phyloP scores from a whole-genome alignment of 2,329 filamentous ascomycete genomes.

The Tolypocladium album region DNA sequence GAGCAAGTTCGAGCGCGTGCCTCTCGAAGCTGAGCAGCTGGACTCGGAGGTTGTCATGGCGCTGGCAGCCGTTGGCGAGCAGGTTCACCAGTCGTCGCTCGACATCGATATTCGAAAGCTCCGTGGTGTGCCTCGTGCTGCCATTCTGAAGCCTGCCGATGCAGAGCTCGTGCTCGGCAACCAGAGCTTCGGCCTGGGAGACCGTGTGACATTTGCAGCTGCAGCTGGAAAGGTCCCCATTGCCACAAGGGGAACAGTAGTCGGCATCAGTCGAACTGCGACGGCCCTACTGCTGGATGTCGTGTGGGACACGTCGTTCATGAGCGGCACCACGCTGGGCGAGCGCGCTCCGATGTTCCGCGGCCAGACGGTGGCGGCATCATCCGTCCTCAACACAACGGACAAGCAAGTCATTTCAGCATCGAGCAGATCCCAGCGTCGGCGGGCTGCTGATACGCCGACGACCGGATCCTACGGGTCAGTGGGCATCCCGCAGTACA shows the following conservation, averaged over 20 bases:
- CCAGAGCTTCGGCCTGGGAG: conserved; percentile 74
- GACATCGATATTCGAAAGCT: conserved; percentile 57
- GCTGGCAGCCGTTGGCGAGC: conserved; percentile 68
- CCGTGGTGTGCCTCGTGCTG: conserved; percentile 72
- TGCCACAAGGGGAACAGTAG: conserved; percentile 82
- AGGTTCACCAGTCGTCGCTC: conserved; percentile 38
- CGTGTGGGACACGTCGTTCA: conserved; percentile 89
- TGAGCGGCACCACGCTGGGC: conserved; percentile 89
- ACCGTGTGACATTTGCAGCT: conserved; percentile 86
- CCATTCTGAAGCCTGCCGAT: conserved; percentile 85
- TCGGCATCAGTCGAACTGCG: conserved; percentile 82
- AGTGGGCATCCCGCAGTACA: conserved; percentile 51
- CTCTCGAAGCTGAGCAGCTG: conserved; percentile 89
- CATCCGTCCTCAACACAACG: conserved; percentile 81
- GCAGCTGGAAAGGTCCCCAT: conserved; percentile 93
- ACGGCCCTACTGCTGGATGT: conserved; percentile 78
- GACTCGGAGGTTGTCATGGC: conserved; percentile 80
- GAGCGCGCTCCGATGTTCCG: conserved; percentile 89
- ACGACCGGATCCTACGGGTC: conserved; percentile 44
- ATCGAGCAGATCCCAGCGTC: conserved; percentile 40
- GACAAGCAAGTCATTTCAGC: conserved; percentile 69
- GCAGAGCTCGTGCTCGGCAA: conserved; percentile 86
- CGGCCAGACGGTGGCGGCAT: conserved; percentile 79
- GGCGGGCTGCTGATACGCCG: conserved; percentile 36
- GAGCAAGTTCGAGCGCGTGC: conserved; percentile 90